These are phyloP conservation scores for Euphorbia tirucalli DNA, from an alignment of 345 rosid genomes.

Conservation along the genomic window DNA sequence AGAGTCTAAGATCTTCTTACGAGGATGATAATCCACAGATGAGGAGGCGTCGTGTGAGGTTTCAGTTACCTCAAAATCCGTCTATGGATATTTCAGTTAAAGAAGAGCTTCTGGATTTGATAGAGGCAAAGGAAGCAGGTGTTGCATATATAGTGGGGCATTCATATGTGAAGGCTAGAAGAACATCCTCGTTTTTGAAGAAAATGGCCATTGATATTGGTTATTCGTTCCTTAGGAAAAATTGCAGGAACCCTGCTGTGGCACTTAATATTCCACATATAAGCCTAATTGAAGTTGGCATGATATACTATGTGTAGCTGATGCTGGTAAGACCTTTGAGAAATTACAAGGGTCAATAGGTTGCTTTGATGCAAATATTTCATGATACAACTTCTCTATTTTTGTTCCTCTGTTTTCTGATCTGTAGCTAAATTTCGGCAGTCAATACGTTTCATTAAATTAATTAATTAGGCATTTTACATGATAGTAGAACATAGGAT, in stretches of 20 bases:
- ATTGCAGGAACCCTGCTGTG: slow-evolving; percentile 91
- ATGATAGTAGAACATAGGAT: neutral
- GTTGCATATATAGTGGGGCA: slow-evolving; percentile 88
- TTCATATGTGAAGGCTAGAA: slow-evolving; percentile 83
- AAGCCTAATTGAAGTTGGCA: slow-evolving; percentile 92
- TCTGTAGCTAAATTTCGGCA: neutral
- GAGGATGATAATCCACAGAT: slow-evolving; percentile 64
- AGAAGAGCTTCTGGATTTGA: slow-evolving; percentile 79
- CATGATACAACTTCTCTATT: neutral
- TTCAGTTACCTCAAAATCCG: slow-evolving; percentile 46
- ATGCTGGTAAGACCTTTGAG: neutral
- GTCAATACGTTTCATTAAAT: neutral
- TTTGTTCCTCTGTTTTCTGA: slow-evolving; percentile 3
- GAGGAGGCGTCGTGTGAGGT: slow-evolving; percentile 66
- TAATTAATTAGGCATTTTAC: neutral
- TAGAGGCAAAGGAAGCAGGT: slow-evolving; percentile 84
- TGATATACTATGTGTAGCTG: slow-evolving; percentile 78
- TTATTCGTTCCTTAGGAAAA: slow-evolving; percentile 88
- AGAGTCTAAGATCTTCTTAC: slow-evolving; percentile 57
- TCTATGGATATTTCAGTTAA: slow-evolving; percentile 69
- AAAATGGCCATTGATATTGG: slow-evolving; percentile 70
- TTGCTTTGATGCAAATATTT: neutral
- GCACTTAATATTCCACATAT: slow-evolving; percentile 91
- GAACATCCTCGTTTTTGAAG: slow-evolving; percentile 61
- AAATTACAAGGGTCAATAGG: neutral